Percentiles rank a stretch among this genome's conserved stretches.
phyloP scores from a whole-genome alignment of 352 stramenopile genomes.

The Vaucheria bursata region DNA sequence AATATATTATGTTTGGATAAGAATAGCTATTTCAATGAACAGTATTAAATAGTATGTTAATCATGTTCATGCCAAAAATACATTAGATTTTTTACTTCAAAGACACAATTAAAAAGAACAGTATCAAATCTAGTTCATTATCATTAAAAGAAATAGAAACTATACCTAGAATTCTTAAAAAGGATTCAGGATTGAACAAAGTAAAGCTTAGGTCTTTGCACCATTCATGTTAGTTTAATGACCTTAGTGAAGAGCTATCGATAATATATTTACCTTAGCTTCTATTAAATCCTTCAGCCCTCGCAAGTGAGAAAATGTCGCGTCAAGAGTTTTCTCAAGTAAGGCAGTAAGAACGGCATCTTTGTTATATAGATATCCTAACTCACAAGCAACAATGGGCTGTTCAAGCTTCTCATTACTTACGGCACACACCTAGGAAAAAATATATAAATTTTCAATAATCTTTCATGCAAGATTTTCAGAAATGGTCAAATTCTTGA shows the following conservation, averaged over 20 bases:
- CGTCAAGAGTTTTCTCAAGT: conserved; percentile 64
- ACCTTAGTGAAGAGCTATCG: background rate
- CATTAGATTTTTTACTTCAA: too few relatives aligned
- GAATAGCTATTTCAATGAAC: too few relatives aligned
- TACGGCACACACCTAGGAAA: conserved; percentile 69
- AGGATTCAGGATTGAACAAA: background rate
- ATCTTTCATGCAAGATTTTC: conserved; percentile 11
- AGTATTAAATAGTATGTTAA: too few relatives aligned
- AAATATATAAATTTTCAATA: too few relatives aligned
- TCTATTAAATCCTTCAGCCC: conserved; percentile 73
- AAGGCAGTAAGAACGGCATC: conserved; percentile 68
- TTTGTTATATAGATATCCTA: conserved; percentile 84
- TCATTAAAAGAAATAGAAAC: background rate
- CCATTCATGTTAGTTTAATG: background rate
- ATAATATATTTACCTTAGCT: conserved; percentile 47
- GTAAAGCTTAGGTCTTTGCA: background rate
- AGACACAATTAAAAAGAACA: too few relatives aligned
- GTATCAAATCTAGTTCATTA: too few relatives aligned
- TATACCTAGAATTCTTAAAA: background rate
- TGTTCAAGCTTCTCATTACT: conserved; percentile 65
- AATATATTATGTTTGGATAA: too few relatives aligned
- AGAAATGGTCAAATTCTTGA: conserved; percentile 10
- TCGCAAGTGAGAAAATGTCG: conserved; percentile 64
- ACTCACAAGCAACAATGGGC: conserved; percentile 70
- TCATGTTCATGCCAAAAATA: too few relatives aligned